Base-by-base conservation (phyloP, 1,139 yeast genomes). In the Saccharomycopsis phalli region DNA sequence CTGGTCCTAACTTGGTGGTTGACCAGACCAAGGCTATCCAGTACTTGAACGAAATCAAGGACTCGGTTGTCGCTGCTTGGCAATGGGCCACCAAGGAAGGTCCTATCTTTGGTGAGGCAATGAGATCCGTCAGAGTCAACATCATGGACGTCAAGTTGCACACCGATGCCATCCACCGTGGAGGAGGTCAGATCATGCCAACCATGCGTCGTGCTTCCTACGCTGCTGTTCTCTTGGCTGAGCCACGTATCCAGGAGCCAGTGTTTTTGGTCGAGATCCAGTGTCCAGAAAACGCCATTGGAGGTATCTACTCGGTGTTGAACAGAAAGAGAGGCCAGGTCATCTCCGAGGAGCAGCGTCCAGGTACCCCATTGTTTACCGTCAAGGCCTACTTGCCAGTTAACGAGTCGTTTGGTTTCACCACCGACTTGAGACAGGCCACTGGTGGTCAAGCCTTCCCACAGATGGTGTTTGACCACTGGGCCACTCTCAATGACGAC, bases 391-490 rank as follows among this genome's bases (percentile, higher is more conserved):
- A 86, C 94, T 76, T 88, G 72, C 98, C 98, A 69, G 97, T 91
- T 62, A 91, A 91, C 75, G 98, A 91, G 79, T 91, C 98, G 50
- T 91, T 91, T 81, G 98, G 98, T 82, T 91, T 91, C 95, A 82
- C 95, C 61, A 91, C 94, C 74, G 95, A 87, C 65, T 83, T 91
- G 67, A 87, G 98, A 81, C 96, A 88, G 76, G 95, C 97, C 64
- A 91, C 98, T 63, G 96, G 96, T 83, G 98, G 98, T 72, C 98
- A 91, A 80, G 98, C 98, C 69, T 91, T 91, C 97, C 98, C 98
- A 74, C 97, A 88, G 77, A 79, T 91, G 94, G 91, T 91, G 70
- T 91, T 91, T 72, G 97, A 88, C 69, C 98, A 91, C 71, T 91
- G 97, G 97, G 76, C 86, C 55, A 69, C 82, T 61, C 74, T 91